A percentile compares a stretch with the other conserved stretches of the same genome.
These are phyloP conservation scores for Balansia obtecta DNA, from an alignment of 2,329 filamentous ascomycete genomes.

Conservation along the genomic window DNA sequence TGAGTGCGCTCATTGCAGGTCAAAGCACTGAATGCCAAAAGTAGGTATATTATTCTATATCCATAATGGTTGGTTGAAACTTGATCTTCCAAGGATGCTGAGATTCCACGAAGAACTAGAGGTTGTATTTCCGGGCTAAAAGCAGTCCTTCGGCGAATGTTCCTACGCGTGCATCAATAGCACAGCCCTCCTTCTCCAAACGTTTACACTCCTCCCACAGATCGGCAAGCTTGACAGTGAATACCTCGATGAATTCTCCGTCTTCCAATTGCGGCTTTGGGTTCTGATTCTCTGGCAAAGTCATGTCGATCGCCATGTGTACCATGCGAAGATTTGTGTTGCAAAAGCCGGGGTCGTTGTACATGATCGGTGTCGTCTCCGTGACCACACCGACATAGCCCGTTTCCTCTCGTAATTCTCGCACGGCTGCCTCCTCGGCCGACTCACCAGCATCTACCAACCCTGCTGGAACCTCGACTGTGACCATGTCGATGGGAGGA, in stretches of 20 bases:
- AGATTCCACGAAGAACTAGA: constrained; percentile 14
- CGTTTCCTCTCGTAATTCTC: constrained; percentile 55
- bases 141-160: constrained; percentile 70
- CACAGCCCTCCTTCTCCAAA: constrained; percentile 59
- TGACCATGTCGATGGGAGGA: constrained; percentile 45
- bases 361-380: constrained; percentile 53
- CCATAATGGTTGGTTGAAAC: neutral
- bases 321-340: constrained; percentile 58
- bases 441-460: constrained; percentile 51
- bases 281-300: constrained; percentile 54
- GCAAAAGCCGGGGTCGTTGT: constrained; percentile 54
- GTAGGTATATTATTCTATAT: neutral
- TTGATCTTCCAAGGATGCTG: neutral
- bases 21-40: neutral
- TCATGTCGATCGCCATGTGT: constrained; percentile 61
- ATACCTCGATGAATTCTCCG: constrained; percentile 72
- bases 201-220: constrained; percentile 55
- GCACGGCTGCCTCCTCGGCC: constrained; percentile 46
- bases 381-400: constrained; percentile 46
- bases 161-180: constrained; percentile 67
- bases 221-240: constrained; percentile 50
- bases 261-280: constrained; percentile 61
- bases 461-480: constrained; percentile 53
- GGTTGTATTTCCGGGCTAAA: constrained; percentile 46
- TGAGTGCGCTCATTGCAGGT: constrained; percentile 7